phyloP scores from a whole-genome alignment of 441 rosid species.

The Populus hybrid region DNA sequence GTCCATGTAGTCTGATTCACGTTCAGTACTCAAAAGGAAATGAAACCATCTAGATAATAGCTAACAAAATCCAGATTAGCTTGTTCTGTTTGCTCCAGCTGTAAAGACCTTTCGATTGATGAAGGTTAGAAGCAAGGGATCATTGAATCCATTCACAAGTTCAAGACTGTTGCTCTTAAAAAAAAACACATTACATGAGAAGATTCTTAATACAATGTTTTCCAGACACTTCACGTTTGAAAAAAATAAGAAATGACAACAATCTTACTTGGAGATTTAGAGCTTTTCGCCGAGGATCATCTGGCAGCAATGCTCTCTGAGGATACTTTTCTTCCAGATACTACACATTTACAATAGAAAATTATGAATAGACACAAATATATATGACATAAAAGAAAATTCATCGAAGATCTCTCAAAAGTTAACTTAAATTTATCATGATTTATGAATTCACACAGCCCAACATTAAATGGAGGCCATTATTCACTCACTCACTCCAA shows the following conservation, averaged over 20 bases:
- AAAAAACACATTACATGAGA: neutral
- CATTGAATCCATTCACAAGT: neutral
- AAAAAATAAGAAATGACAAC: neutral
- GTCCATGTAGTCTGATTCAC: neutral
- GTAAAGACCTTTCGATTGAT: neutral
- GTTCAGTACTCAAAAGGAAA: neutral
- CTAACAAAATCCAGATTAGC: neutral
- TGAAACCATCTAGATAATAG: neutral
- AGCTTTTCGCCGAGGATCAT: constrained; percentile 38
- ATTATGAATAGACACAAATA: neutral
- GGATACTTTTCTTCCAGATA: constrained; percentile 63
- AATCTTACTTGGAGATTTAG: constrained; percentile 46
- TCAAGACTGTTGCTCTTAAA: neutral
- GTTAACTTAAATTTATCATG: neutral
- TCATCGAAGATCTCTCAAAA: neutral
- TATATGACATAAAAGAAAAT: neutral
- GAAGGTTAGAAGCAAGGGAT: neutral
- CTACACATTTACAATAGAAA: constrained; percentile 22
- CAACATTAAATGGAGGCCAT: neutral
- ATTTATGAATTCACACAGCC: neutral
- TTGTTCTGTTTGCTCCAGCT: neutral
- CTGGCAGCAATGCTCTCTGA: constrained; percentile 44
- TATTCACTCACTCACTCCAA: neutral
- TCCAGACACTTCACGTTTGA: neutral
- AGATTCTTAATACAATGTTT: neutral